Evolutionary conservation across 495 filamentous ascomycete genomes (phyloP), one percentile per base, ranked within the genome.

Genomic region (Daldinia caldariorum): DNA sequence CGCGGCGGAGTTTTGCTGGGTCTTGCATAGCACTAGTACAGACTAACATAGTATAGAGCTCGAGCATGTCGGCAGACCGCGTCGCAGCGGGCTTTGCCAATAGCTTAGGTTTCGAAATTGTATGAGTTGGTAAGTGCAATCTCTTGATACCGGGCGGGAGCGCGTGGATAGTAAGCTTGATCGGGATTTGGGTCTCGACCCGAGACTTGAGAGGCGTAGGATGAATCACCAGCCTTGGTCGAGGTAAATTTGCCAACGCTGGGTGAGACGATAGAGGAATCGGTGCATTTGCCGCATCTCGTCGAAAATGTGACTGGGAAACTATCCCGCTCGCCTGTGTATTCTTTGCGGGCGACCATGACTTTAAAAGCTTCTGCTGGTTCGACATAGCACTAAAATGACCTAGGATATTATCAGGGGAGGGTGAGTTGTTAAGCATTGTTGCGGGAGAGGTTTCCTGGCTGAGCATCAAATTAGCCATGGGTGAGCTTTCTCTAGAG

Each of bases 21-120:
- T 93, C 88, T 65, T 88, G 85, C 92, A 97, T 97, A n/a, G 94
- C 94, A 78, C 92, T 97, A 2, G 92, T 91, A 76, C 94, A 97
- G 14, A 98, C 93, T 4, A 97, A 82, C 72, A 87, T 90, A 2
- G 91, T 90, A 61, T 89, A 85, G 57, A 97, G 76, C 78, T 97
- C 94, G 14, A 97, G 85, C 63, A 86, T 94, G 61, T 96, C 92
- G 9, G 87, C 82, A 13, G 84, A 82, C 50, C 83, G 85, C 57
- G 83, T 80, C 10, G 87, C 83, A 18, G 83, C 79, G 6, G 87
- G 87, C 69, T 91, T 92, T 18, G 91, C 87, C 39, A 94, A 85
- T 31, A 96, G 82, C 76, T 97, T 98, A 18, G 92, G 89, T 78
- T 97, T 97, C 8, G 93, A 92, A 62, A 98, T 94, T 0, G 93